A percentile compares a stretch with the other conserved stretches of the same genome.
Evolutionary conservation across 495 filamentous ascomycete species (phyloP).

Genomic region (Daldinia bambusicola): DNA sequence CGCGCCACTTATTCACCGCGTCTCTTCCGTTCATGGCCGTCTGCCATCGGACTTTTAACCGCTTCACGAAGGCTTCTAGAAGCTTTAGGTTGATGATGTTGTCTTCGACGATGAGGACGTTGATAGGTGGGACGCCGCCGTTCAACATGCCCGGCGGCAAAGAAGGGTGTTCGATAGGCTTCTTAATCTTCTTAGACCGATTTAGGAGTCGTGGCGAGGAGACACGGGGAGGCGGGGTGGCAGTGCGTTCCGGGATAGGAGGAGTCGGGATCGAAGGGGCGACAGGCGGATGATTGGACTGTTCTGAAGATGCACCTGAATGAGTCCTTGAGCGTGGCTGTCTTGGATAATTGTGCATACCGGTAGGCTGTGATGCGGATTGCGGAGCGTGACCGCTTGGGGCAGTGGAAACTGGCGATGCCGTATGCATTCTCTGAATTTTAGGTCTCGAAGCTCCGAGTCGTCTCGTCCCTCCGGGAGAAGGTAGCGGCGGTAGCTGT

Average conservation of each 20-base stretch:
- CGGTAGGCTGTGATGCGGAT: slow-evolving; percentile 44
- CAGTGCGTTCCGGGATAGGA: slow-evolving; percentile 48
- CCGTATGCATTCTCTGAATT: slow-evolving; percentile 76
- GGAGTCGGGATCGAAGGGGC: slow-evolving; percentile 47
- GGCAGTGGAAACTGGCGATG: slow-evolving; percentile 75
- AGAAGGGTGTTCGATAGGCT: slow-evolving; percentile 59
- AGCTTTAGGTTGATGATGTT: slow-evolving; percentile 96
- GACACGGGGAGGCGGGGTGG: slow-evolving; percentile 68
- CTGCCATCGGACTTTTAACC: slow-evolving; percentile 97
- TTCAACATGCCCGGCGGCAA: slow-evolving; percentile 76
- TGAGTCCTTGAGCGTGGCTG: slow-evolving; percentile 59
- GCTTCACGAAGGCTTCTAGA: slow-evolving; percentile 94
- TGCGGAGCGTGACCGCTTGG: slow-evolving; percentile 56
- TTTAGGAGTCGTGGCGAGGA: slow-evolving; percentile 65
- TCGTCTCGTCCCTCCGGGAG: slow-evolving; percentile 72
- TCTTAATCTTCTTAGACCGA: slow-evolving; percentile 65
- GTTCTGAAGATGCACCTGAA: slow-evolving; percentile 63
- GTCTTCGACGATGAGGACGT: slow-evolving; percentile 97
- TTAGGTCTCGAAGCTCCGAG: slow-evolving; percentile 65
- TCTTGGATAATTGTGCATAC: slow-evolving; percentile 53
- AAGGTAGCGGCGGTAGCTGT: slow-evolving; percentile 82
- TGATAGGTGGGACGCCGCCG: slow-evolving; percentile 92
- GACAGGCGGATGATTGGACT: slow-evolving; percentile 47
- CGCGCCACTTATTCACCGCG: slow-evolving; percentile 91
- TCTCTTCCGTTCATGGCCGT: slow-evolving; percentile 94